Evolutionary conservation across 306 rosid genomes (phyloP).

Genomic region (Glycyrrhiza uralensis): DNA sequence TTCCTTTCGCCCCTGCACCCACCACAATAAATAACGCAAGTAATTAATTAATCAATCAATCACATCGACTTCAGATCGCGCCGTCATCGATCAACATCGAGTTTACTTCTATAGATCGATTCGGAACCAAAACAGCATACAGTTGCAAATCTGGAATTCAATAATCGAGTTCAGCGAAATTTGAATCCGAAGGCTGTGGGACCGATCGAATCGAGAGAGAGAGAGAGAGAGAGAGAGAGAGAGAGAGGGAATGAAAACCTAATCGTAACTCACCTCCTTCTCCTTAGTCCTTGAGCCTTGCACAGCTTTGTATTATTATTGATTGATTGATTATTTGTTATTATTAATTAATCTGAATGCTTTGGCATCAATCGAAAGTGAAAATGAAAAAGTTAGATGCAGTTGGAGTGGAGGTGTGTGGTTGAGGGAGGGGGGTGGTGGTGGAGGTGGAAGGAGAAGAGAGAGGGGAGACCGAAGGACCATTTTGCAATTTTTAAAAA

Average conservation of each 20-base stretch:
- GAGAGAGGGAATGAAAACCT: conserved; percentile 5
- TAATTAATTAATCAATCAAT: neutral
- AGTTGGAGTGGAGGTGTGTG: too few relatives aligned
- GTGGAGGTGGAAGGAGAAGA: too few relatives aligned
- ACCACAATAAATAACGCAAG: neutral
- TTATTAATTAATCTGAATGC: too few relatives aligned
- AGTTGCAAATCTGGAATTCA: neutral
- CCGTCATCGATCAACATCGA: neutral
- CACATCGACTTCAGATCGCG: neutral
- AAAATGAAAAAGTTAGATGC: too few relatives aligned
- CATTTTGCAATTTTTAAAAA: too few relatives aligned
- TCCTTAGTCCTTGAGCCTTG: too few relatives aligned
- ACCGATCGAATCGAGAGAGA: neutral
- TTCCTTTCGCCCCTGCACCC: conserved; percentile 21
- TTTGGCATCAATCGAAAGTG: too few relatives aligned
- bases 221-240: too few relatives aligned
- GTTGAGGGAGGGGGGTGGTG: too few relatives aligned
- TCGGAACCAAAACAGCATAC: neutral
- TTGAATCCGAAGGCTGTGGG: too few relatives aligned
- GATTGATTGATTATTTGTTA: too few relatives aligned
- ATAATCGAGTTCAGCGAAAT: neutral
- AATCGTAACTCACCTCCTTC: conserved; percentile 7
- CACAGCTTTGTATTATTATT: neutral
- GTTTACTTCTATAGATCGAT: conserved; percentile 8
- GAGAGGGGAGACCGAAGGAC: too few relatives aligned